Evolutionary conservation across 208 protist species (phyloP), one percentile per base, ranked within the genome.

Genomic region (Vickermania spadyakhi): DNA sequence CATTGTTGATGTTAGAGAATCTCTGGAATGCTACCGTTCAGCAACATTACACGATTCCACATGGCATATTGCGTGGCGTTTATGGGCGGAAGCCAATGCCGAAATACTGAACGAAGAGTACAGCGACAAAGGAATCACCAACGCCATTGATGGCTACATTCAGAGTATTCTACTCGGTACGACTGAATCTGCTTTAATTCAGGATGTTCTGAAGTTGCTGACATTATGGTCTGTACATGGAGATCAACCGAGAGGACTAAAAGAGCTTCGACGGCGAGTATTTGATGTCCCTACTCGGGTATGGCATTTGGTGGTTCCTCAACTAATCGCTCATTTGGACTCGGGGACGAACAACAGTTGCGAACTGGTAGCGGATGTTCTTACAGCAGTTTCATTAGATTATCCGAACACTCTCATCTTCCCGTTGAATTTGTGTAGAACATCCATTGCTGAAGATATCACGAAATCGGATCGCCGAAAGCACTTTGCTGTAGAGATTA

Each of bases 321-420:
- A 99, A 73, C 80, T 99, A 22, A 98, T 99, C 60, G 98, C 98
- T 31, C 83, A 96, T 13, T 92, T 99, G 29, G 96, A 99, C 70
- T 93, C 89, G 21, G 85, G 81, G 21, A 76, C 87, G 0, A 62
- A 86, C 21, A 67, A 74, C n/a, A 97, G 99, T 58, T 86, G 96
- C 28, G 71, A 82, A 27, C 75, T 99, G 18, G 81, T 99, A 18
- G 81, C 98, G 23, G 75, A 97, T 18, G 75, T 99, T 18, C 70
- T 99, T 1, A 77, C 70, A 13, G 70, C 70, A 52, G 86, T 99
- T 25, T 95, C 94, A 23, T 91, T 96, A 63, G 83, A 95, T 60
- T 99, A 99, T 76, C 98, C 98, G 21, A 96, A 99, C 64, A 96
- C 97, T 0, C 77, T 99, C 22, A 88, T 99, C 28, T 99, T 99